Conservation (phyloP, 129 eudicot genomes). For the Centella asiatica region DNA sequence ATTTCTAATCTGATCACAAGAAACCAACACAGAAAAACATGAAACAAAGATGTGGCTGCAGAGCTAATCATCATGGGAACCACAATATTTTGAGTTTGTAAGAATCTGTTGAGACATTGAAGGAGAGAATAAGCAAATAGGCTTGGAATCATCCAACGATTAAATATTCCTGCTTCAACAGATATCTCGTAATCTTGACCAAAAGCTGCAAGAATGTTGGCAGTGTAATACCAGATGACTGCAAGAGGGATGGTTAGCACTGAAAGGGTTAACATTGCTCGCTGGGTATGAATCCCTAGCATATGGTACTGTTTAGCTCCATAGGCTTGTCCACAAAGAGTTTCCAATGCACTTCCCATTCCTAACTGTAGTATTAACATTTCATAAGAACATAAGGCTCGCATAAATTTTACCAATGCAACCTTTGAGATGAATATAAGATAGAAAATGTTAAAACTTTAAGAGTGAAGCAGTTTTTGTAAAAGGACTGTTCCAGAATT, state of each 20-base stretch:
- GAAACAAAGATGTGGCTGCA: conserved; percentile 48
- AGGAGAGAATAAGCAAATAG: conserved; percentile 60
- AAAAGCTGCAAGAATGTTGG: conserved; percentile 30
- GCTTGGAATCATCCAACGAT: conserved; percentile 64
- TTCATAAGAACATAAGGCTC: neutral
- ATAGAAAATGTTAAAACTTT: too few species aligned
- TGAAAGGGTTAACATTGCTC: conserved; percentile 46
- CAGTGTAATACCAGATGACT: conserved; percentile 51
- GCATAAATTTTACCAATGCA: neutral
- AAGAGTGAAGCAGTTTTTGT: too few species aligned
- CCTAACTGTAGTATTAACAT: conserved; percentile 39
- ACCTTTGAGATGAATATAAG: too few species aligned
- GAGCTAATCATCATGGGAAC: conserved; percentile 67
- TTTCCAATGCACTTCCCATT: conserved; percentile 73
- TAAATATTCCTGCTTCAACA: conserved; percentile 46
- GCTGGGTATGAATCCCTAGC: conserved; percentile 59
- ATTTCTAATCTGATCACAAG: conserved; percentile 38
- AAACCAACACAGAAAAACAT: conserved; percentile 52
- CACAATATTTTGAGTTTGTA: conserved; percentile 63
- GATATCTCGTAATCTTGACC: conserved; percentile 65
- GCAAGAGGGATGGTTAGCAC: conserved; percentile 38
- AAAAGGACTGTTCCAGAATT: too few species aligned
- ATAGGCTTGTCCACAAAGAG: conserved; percentile 68
- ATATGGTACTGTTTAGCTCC: conserved; percentile 77
- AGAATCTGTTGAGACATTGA: conserved; percentile 50